These are phyloP conservation scores for Fusarium sp. DNA, from an alignment of 2,329 filamentous ascomycete genomes.

Conservation along the genomic window DNA sequence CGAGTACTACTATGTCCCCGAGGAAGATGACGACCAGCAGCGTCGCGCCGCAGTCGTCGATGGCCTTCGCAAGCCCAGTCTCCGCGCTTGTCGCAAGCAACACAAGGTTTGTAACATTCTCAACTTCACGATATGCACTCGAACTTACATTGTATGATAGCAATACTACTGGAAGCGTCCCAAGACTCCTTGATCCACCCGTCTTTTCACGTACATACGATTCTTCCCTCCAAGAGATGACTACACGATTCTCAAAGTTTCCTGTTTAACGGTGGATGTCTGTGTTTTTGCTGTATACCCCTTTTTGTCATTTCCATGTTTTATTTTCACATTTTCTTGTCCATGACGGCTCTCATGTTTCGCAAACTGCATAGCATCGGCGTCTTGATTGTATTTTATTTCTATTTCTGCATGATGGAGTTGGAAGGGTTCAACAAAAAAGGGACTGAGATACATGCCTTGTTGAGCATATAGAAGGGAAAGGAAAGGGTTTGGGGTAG, in stretches of 20 bases:
- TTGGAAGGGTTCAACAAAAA: conserved; percentile 21
- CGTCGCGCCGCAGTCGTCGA: conserved; percentile 85
- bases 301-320: conserved; percentile 21
- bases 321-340: conserved; percentile 1
- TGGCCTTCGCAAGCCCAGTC: conserved; percentile 85
- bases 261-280: conserved; percentile 24
- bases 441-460: not conserved
- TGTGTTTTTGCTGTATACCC: conserved; percentile 42
- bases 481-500: not conserved
- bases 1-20: conserved; percentile 96
- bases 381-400: conserved; percentile 23
- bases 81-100: conserved; percentile 91
- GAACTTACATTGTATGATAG: conserved; percentile 50
- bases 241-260: conserved; percentile 13
- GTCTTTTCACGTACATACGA: conserved; percentile 22
- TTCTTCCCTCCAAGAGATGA: conserved; percentile 14
- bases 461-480: conserved; percentile 5
- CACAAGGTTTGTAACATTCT: conserved; percentile 79
- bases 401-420: conserved; percentile 37
- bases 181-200: conserved; percentile 61
- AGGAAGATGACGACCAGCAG: conserved; percentile 82
- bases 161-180: conserved; percentile 78
- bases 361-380: conserved; percentile 42
- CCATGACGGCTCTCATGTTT: conserved; percentile 24
- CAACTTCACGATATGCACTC: not conserved